Percentiles rank a stretch among this genome's conserved stretches.
Conservation (phyloP, 805 yeast genomes). For the Lipomyces anomalus region DNA sequence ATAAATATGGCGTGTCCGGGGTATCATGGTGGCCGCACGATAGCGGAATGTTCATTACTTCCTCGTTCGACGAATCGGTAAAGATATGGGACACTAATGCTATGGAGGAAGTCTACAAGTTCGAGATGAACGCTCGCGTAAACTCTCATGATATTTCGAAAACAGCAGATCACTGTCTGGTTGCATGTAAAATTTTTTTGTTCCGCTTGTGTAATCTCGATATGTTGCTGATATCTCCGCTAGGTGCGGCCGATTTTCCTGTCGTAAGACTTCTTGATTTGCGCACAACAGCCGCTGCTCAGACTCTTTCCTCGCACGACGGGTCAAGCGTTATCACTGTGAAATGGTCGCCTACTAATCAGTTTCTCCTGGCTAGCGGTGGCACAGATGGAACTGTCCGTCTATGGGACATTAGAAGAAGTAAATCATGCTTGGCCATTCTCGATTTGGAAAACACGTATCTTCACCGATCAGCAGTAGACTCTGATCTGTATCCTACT, state of each 20-base stretch:
- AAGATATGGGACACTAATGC: conserved; percentile 76
- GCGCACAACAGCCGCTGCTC: conserved; percentile 21
- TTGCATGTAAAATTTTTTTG: too few species aligned
- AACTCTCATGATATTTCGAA: conserved; percentile 59
- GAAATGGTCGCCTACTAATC: conserved; percentile 67
- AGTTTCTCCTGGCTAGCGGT: conserved; percentile 66
- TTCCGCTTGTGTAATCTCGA: too few species aligned
- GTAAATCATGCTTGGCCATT: conserved; percentile 56
- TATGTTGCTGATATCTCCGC: too few species aligned
- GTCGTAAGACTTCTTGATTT: conserved; percentile 47
- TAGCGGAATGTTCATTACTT: conserved; percentile 75
- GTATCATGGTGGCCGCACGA: conserved; percentile 87
- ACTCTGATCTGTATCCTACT: too few species aligned
- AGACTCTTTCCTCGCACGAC: conserved; percentile 19
- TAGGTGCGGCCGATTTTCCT: conserved; percentile 68
- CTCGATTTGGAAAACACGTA: conserved; percentile 46
- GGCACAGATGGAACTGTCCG: conserved; percentile 75
- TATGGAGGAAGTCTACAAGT: conserved; percentile 60
- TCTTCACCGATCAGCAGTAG: too few species aligned
- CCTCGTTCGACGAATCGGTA: conserved; percentile 72
- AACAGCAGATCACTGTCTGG: conserved; percentile 42
- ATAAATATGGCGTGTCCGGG: conserved; percentile 65
- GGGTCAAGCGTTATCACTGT: conserved; percentile 42
- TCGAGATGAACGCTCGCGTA: conserved; percentile 56
- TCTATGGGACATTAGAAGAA: conserved; percentile 79